A percentile compares a stretch with the other conserved stretches of the same genome.
Evolutionary conservation across 2,329 filamentous ascomycete species (phyloP).

Genomic region (Arthrobotrys entomopaga): DNA sequence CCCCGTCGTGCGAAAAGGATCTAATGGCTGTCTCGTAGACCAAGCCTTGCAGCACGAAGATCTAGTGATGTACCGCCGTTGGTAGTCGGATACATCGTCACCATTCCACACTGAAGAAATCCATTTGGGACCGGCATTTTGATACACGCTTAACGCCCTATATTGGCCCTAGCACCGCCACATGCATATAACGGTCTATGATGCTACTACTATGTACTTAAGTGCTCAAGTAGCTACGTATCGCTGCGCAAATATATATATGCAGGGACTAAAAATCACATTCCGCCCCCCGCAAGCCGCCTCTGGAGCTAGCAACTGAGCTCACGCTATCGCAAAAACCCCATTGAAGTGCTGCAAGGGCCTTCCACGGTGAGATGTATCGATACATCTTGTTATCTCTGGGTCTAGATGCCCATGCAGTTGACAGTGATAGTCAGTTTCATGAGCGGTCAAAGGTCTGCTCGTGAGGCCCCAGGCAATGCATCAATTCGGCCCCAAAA

Average conservation of each 20-base stretch:
- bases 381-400: slow-evolving; percentile 33
- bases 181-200: slow-evolving; percentile 18
- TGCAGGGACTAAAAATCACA: slow-evolving; percentile 18
- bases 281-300: slow-evolving; percentile 10
- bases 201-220: too few relatives aligned
- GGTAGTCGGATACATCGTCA: slow-evolving; percentile 48
- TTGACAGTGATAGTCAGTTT: slow-evolving; percentile 39
- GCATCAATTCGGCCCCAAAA: neutral
- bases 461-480: too few relatives aligned
- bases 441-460: slow-evolving; percentile 8
- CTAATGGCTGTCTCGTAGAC: too few relatives aligned
- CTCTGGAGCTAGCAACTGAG: too few relatives aligned
- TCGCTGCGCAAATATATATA: slow-evolving; percentile 5
- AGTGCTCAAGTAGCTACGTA: too few relatives aligned
- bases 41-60: too few relatives aligned
- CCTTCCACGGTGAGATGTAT: slow-evolving; percentile 30
- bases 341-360: too few relatives aligned
- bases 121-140: slow-evolving; percentile 13
- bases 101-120: slow-evolving; percentile 5
- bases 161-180: slow-evolving; percentile 18
- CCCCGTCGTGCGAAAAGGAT: slow-evolving; percentile 14
- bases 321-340: too few relatives aligned
- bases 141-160: slow-evolving; percentile 7
- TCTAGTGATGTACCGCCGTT: slow-evolving; percentile 33
- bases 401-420: too few relatives aligned